Base-by-base conservation (phyloP, 176 grass and related monocot species). In the Musa itinerans region DNA sequence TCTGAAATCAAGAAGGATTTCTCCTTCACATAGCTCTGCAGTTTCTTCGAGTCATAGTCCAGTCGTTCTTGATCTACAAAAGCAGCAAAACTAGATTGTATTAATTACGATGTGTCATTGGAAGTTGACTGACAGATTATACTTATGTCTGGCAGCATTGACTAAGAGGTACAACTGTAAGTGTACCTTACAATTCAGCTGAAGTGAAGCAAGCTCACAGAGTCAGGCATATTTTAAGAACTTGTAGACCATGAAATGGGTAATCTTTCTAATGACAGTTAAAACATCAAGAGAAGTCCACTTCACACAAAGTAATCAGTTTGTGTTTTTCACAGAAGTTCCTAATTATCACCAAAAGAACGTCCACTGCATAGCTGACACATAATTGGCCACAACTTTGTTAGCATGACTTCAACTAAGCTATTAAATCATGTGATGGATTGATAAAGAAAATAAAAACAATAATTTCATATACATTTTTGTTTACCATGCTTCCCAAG, bases 1-100 rank as follows among this genome's bases (percentile, higher is more conserved):
- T 92, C 85, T 0, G 89, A 92, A n/a, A 96, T 88, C 74, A 86
- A 61, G 73, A 90, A 83, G 24, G 93, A 88, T 78, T 90, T 89
- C 78, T 96, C 87, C 79, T 96, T 96, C 20, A 90, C 77, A n/a
- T 88, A 85, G 63, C 89, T 92, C 70, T 92, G 93, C 50, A 96
- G 76, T 76, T 89, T 96, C 79, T 96, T 96, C 49, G 90, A 83
- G 48, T 92, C 87, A 0, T 92, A 86, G 79, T 96, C 89, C 58
- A 92, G 62, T 2, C 52, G 74, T 48, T 90, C 89, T 81, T 96
- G 89, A 62, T 92, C 85, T 92, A 75, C 73, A 74, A 11, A 66
- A 65, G n/a, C 84, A 77, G 59, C 58, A 79, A 78, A 74, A 16
- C 50, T 21, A 70, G 68, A 50, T 70, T 20, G 3, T 50, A 51